These are phyloP conservation scores for Salix caprea DNA, from an alignment of 345 rosid genomes.

Conservation along the genomic window DNA sequence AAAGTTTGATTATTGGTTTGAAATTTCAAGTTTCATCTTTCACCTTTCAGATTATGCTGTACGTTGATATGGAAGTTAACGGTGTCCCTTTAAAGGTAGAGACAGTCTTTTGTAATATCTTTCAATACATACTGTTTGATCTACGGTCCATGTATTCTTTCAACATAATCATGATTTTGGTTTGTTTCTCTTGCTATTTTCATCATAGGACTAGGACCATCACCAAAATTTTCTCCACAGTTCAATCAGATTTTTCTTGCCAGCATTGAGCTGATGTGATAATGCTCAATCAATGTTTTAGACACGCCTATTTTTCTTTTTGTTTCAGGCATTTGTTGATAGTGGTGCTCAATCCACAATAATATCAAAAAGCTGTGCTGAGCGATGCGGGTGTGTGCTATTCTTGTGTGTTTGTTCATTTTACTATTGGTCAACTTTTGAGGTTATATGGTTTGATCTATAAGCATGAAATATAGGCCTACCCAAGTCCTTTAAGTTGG, in stretches of 20 bases:
- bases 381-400: slow-evolving; percentile 75
- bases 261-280: neutral
- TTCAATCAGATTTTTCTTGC: neutral
- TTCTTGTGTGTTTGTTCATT: neutral
- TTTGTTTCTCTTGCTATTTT: neutral
- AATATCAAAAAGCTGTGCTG: slow-evolving; percentile 97
- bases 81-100: slow-evolving; percentile 88
- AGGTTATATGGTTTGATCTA: neutral
- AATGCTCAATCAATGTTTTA: neutral
- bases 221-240: neutral
- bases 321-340: slow-evolving; percentile 88
- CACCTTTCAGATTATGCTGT: slow-evolving; percentile 74
- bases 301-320: neutral
- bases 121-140: neutral
- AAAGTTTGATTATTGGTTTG: neutral
- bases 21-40: slow-evolving; percentile 14
- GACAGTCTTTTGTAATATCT: neutral
- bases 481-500: neutral
- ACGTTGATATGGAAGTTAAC: slow-evolving; percentile 98
- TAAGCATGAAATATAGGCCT: neutral
- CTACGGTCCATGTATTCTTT: neutral
- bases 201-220: neutral
- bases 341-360: slow-evolving; percentile 99
- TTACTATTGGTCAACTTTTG: neutral
- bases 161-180: neutral